Base-by-base conservation (phyloP, 164 flowering plant genomes). In the Sedum album region DNA sequence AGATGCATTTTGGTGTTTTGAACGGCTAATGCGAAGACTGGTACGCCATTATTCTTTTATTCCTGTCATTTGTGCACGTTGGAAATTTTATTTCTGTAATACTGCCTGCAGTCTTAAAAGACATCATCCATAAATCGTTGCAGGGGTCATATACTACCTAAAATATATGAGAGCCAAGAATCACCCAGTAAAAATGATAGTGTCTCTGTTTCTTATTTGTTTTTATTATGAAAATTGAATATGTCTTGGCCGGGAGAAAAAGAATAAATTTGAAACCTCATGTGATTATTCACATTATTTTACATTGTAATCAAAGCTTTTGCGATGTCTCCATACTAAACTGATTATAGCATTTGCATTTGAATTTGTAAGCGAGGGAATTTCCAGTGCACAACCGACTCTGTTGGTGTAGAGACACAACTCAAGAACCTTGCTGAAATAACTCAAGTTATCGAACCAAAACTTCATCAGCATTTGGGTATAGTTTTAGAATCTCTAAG, bases 1-100 rank as follows among this genome's bases (percentile, higher is more conserved):
- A 42, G 99, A 95, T 85, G 88, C 97, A 38, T 95, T 92, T 83
- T 95, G 99, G 99, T 90, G 97, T 84, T 95, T 95, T 75, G 97
- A 95, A 70, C 97, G 90, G 60, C 65, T 92, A 74, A 95, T 95
- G 99, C 89, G 94, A 44, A 85, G 91, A 86, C 78, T 95, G 97
- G 99, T 91, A 88, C 30, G 30, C 4, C 17, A 10, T 64, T 65
- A 44, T 5, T 44, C 10, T 41, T 65, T 63, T 63, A 63, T 63
- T 20, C 67, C 4, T 65, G 5, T 41, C 13, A 8, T 65, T 4
- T 5, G 18, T 4, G 18, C 31, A 65, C 46, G 26, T 10, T 6
- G 44, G n/a, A 33, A 65, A 31, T 35, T 46, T n/a, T 38, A 20
- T 65, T 17, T 1, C 11, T 15, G 14, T 65, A 26, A 21, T 38